These are phyloP conservation scores for Ceratocystis huliohia DNA, from an alignment of 2,329 filamentous ascomycete species.

Conservation along the genomic window DNA sequence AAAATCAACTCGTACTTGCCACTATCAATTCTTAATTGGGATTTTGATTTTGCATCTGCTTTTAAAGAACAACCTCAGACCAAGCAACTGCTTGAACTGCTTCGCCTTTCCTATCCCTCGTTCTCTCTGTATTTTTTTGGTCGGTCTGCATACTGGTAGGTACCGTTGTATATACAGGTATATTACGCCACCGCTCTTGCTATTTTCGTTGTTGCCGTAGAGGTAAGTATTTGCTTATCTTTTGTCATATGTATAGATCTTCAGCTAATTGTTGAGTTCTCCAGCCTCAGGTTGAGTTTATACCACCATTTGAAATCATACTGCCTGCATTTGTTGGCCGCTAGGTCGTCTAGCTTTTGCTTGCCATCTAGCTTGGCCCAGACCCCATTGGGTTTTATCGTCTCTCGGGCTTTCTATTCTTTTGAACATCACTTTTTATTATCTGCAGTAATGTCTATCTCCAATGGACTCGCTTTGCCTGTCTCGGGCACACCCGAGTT, in stretches of 20 bases:
- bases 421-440: neutral
- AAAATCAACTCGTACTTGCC: too few species aligned
- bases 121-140: neutral
- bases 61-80: too few species aligned
- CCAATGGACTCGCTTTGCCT: conserved; percentile 25
- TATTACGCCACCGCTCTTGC: too few species aligned
- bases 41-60: too few species aligned
- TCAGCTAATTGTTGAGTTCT: neutral
- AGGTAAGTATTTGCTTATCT: neutral
- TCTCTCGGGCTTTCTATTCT: neutral
- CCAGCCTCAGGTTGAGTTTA: neutral
- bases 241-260: neutral
- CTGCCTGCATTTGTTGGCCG: neutral
- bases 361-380: neutral
- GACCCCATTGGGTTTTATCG: neutral
- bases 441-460: conserved; percentile 13
- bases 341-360: neutral
- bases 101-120: too few species aligned
- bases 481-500: conserved; percentile 24
- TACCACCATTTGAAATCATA: neutral
- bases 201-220: neutral
- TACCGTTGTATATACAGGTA: too few species aligned
- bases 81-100: too few species aligned
- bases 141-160: neutral
- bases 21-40: too few species aligned